Percentiles rank a stretch among this genome's conserved stretches.
phyloP scores from a whole-genome alignment of 1,284 basidiomycete genomes.

The Sporisorium iseilematis-ciliati region DNA sequence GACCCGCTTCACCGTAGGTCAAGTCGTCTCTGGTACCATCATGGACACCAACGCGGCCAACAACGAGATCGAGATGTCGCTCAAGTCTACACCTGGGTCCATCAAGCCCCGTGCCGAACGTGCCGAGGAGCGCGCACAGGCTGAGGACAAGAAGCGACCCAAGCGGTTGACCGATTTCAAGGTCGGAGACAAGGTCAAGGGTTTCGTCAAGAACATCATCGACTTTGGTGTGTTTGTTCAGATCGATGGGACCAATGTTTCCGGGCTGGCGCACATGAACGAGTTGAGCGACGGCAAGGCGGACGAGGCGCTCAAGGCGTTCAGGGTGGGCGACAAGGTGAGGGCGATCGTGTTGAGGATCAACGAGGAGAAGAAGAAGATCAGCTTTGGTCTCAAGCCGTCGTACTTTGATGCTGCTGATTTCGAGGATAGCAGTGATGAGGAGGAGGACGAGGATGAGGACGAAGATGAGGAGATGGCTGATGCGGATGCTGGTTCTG shows the following conservation, averaged over 20 bases:
- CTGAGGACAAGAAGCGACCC: constrained; percentile 25
- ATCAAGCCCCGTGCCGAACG: constrained; percentile 72
- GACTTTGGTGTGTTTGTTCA: constrained; percentile 92
- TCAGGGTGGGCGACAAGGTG: constrained; percentile 87
- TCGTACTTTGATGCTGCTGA: constrained; percentile 78
- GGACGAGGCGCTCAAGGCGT: constrained; percentile 80
- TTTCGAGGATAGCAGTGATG: constrained; percentile 65
- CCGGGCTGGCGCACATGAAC: constrained; percentile 89
- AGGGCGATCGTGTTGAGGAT: constrained; percentile 82
- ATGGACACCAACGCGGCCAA: constrained; percentile 77
- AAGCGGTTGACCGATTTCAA: constrained; percentile 54
- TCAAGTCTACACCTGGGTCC: constrained; percentile 73
- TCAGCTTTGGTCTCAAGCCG: constrained; percentile 90
- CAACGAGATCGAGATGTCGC: constrained; percentile 87
- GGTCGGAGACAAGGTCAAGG: constrained; percentile 70
- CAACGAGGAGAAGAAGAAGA: constrained; percentile 80
- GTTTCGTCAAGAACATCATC: constrained; percentile 74
- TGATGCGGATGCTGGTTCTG: constrained; percentile 55
- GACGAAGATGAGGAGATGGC: constrained; percentile 53
- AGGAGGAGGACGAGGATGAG: constrained; percentile 72
- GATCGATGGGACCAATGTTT: constrained; percentile 83
- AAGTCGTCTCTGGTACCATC: constrained; percentile 88
- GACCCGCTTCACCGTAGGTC: constrained; percentile 80
- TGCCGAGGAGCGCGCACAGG: constrained; percentile 22
- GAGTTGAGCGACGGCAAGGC: constrained; percentile 46